Conservation (phyloP, 2,329 filamentous ascomycete genomes). For the Myriosclerotinia curreyana region DNA sequence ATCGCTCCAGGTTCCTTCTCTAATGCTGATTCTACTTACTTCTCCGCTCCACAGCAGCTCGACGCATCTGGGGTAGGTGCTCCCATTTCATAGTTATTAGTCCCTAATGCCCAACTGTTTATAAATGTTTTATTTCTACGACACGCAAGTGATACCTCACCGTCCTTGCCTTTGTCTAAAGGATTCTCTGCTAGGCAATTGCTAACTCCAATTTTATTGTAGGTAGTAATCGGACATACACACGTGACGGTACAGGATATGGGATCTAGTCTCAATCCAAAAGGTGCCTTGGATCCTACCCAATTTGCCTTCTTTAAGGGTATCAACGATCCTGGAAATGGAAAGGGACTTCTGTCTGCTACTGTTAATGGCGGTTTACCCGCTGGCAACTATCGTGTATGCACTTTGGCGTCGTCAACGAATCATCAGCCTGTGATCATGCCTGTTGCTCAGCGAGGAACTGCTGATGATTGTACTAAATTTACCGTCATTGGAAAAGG, state of each 20-base stretch:
- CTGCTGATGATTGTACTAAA: slow-evolving; percentile 48
- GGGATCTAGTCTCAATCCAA: slow-evolving; percentile 39
- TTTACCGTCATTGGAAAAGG: slow-evolving; percentile 41
- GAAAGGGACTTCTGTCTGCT: slow-evolving; percentile 42
- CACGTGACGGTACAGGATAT: slow-evolving; percentile 43
- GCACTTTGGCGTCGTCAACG: slow-evolving; percentile 44
- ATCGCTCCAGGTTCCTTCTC: slow-evolving; percentile 43
- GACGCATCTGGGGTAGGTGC: slow-evolving; percentile 22
- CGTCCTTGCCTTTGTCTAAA: too few species aligned
- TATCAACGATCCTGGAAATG: slow-evolving; percentile 44
- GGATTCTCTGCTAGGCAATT: background rate
- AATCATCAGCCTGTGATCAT: slow-evolving; percentile 47
- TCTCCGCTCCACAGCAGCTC: slow-evolving; percentile 40
- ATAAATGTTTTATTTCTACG: background rate
- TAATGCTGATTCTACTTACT: slow-evolving; percentile 42
- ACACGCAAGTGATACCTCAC: too few species aligned
- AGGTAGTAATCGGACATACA: slow-evolving; percentile 41
- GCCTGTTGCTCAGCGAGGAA: slow-evolving; percentile 47
- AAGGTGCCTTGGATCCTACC: slow-evolving; percentile 36
- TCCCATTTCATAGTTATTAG: background rate
- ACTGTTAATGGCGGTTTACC: slow-evolving; percentile 43
- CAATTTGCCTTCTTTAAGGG: slow-evolving; percentile 45
- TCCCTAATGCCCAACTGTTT: background rate
- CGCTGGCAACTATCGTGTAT: slow-evolving; percentile 45
- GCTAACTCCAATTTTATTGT: background rate